Evolutionary conservation across 2,329 filamentous ascomycete species (phyloP).

Genomic region (Septoria linicola): DNA sequence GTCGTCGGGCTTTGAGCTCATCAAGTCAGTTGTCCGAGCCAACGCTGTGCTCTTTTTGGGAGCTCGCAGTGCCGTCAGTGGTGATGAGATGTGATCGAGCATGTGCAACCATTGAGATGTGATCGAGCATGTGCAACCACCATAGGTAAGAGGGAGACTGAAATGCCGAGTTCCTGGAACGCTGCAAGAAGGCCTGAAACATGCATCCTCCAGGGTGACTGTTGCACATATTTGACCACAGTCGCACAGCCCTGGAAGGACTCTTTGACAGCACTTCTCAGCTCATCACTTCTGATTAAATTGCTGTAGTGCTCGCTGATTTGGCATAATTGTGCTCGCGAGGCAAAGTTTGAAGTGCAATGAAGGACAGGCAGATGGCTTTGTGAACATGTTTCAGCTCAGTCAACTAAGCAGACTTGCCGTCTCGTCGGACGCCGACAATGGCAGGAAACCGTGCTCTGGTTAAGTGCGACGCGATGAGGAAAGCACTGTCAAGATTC

Average conservation of each 20-base stretch:
- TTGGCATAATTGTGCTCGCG: slow-evolving; percentile 3
- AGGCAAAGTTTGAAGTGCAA: slow-evolving; percentile 1
- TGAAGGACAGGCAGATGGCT: slow-evolving; percentile 4
- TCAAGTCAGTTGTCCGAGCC: too few species aligned
- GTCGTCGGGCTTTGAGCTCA: too few species aligned
- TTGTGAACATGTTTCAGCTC: neutral
- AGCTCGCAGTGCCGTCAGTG: too few species aligned
- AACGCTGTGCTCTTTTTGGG: too few species aligned
- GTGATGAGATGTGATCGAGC: too few species aligned
- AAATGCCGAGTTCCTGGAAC: neutral
- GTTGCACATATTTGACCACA: neutral
- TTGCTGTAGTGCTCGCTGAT: slow-evolving; percentile 3
- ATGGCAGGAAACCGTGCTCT: too few species aligned
- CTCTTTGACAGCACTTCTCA: slow-evolving; percentile 7
- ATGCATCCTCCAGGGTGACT: neutral
- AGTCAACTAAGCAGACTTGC: neutral
- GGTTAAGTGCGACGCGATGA: too few species aligned
- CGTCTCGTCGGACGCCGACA: neutral
- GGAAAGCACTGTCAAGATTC: neutral
- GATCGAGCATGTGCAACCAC: too few species aligned
- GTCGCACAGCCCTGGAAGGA: neutral
- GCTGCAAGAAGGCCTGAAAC: slow-evolving; percentile 1
- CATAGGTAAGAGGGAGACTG: too few species aligned
- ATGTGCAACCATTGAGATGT: too few species aligned
- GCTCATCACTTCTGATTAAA: neutral